phyloP scores from a whole-genome alignment of 2,329 filamentous ascomycete genomes.

The Colletotrichum sp. region DNA sequence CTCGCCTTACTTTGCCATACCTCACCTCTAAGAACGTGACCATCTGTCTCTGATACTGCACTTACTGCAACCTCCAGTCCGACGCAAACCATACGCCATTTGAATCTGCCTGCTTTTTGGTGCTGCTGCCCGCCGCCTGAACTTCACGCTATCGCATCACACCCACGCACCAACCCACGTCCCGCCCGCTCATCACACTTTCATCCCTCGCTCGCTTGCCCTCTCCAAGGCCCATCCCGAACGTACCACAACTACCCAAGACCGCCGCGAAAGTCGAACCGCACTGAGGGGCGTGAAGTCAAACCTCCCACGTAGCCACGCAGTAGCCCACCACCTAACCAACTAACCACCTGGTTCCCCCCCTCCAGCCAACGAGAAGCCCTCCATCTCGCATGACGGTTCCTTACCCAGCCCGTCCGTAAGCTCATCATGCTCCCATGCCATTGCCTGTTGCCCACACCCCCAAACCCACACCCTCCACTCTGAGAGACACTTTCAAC shows the following conservation, averaged over 20 bases:
- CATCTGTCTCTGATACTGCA: not conserved
- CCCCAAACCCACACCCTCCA: not conserved
- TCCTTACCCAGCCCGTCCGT: conserved; percentile 7
- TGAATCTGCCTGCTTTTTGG: not conserved
- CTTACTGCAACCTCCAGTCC: not conserved
- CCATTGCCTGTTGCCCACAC: not conserved
- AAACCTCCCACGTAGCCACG: not conserved
- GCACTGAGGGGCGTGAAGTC: not conserved
- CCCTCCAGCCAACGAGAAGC: conserved; percentile 18
- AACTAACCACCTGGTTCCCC: not conserved
- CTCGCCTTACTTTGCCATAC: not conserved
- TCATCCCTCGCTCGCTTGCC: not conserved
- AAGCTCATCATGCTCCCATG: conserved; percentile 5
- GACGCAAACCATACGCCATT: not conserved
- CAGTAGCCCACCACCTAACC: not conserved
- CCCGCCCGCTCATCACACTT: not conserved
- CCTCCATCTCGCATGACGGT: conserved; percentile 19
- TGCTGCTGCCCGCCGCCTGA: not conserved
- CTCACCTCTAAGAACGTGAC: not conserved
- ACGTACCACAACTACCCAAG: conserved; percentile 5
- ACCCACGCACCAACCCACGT: not conserved
- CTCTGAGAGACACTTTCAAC: not conserved
- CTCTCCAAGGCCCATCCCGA: conserved; percentile 14
- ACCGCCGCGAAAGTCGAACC: not conserved
- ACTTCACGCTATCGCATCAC: not conserved